A percentile compares a stretch with the other conserved stretches of the same genome.
Evolutionary conservation across 495 filamentous ascomycete genomes (phyloP).

Genomic region (Bacidia rubella): DNA sequence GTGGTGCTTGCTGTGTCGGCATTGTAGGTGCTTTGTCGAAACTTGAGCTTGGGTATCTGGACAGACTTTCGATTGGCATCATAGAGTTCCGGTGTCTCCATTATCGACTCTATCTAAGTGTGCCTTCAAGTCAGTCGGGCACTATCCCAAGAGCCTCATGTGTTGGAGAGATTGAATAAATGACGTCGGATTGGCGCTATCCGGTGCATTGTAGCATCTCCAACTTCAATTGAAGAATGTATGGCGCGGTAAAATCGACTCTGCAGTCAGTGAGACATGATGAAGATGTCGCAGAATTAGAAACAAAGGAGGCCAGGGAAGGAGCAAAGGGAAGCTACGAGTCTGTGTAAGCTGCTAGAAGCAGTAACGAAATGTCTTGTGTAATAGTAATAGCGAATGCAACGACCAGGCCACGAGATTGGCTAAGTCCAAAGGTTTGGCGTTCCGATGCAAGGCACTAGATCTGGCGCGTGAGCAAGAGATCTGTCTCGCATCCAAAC

Average conservation of each 20-base stretch:
- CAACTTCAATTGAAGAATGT: too few relatives aligned
- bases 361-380: neutral
- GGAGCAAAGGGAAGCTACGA: neutral
- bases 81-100: neutral
- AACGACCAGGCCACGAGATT: neutral
- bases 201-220: too few relatives aligned
- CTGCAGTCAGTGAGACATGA: too few relatives aligned
- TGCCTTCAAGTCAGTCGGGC: too few relatives aligned
- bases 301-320: neutral
- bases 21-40: neutral
- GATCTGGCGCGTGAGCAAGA: neutral
- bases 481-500: neutral
- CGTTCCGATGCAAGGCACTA: neutral
- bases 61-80: neutral
- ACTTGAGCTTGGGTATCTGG: slow-evolving; percentile 3
- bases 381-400: neutral
- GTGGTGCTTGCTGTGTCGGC: neutral
- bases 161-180: too few relatives aligned
- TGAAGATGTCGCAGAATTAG: too few relatives aligned
- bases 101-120: too few relatives aligned
- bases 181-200: too few relatives aligned
- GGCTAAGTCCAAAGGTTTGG: neutral
- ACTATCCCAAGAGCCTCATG: too few relatives aligned
- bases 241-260: too few relatives aligned
- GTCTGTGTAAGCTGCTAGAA: neutral